These are phyloP conservation scores for Yarrowia sp. DNA, from an alignment of 805 yeast species.

Conservation along the genomic window DNA sequence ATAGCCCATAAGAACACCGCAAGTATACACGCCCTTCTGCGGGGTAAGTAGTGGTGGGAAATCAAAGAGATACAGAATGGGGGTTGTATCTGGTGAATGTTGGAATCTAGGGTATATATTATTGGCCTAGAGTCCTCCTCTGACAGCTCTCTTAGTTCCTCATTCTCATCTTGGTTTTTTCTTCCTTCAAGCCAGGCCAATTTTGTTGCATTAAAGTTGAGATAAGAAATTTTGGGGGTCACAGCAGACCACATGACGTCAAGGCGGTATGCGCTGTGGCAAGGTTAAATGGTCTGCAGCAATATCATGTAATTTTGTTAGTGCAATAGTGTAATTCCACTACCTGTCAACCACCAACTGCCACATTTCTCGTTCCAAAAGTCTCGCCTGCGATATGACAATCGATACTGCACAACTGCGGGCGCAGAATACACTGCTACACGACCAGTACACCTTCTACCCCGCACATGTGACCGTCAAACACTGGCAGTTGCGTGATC, in stretches of 20 bases:
- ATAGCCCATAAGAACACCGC: not conserved
- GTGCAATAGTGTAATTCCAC: not conserved
- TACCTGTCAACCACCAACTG: not conserved
- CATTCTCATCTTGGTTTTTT: too few relatives aligned
- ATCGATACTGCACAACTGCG: slow-evolving; percentile 23
- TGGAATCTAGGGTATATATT: too few relatives aligned
- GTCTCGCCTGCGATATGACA: not conserved
- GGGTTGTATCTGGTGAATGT: too few relatives aligned
- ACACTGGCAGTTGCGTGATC: slow-evolving; percentile 82
- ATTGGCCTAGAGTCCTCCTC: not conserved
- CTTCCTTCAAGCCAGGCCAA: too few relatives aligned
- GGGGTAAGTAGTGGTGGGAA: not conserved
- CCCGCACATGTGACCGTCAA: slow-evolving; percentile 21
- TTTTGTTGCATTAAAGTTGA: slow-evolving; percentile 15
- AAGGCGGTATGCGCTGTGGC: not conserved
- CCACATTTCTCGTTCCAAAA: not conserved
- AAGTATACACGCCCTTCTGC: not conserved
- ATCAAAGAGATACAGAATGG: not conserved
- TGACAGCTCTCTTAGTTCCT: too few relatives aligned
- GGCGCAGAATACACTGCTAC: slow-evolving; percentile 17
- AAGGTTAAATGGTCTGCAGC: not conserved
- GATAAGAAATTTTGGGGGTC: slow-evolving; percentile 3
- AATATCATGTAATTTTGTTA: slow-evolving; percentile 14
- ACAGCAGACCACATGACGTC: slow-evolving; percentile 17
- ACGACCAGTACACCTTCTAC: slow-evolving; percentile 22